These are phyloP conservation scores for Chytriomyces sp. DNA, from an alignment of 192 early-diverging fungal species.

Conservation along the genomic window DNA sequence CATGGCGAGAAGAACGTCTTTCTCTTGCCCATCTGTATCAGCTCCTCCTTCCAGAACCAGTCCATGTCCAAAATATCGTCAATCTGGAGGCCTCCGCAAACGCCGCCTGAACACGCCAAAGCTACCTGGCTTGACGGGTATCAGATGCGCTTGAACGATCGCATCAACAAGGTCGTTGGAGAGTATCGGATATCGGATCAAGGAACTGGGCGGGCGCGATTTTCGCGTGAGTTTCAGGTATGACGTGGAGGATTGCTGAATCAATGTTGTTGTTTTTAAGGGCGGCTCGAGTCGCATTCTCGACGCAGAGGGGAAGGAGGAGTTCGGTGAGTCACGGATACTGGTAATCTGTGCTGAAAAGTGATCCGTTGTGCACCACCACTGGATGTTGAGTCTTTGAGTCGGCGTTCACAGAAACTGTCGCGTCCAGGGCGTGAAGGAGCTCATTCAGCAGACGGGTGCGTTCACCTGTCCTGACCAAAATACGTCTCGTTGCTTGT, in stretches of 20 bases:
- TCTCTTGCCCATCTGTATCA: constrained; percentile 45
- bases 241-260: neutral
- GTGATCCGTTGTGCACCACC: neutral
- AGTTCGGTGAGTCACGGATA: constrained; percentile 89
- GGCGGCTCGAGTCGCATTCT: constrained; percentile 74
- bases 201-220: constrained; percentile 91
- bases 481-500: neutral
- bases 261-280: constrained; percentile 34
- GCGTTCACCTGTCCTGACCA: neutral
- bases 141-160: constrained; percentile 92
- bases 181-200: constrained; percentile 82
- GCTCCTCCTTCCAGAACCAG: constrained; percentile 59
- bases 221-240: constrained; percentile 64
- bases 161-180: constrained; percentile 91
- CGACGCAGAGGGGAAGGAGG: constrained; percentile 85
- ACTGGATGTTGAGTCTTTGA: constrained; percentile 75
- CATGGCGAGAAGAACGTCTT: constrained; percentile 38
- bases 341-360: constrained; percentile 56
- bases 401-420: constrained; percentile 90
- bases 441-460: constrained; percentile 84
- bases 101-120: too few species aligned
- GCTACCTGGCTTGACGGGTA: too few species aligned
- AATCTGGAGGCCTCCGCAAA: constrained; percentile 39
- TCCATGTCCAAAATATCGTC: constrained; percentile 55
- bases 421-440: constrained; percentile 92